phyloP scores from a whole-genome alignment of 352 stramenopile species.

The Pythium dissimile region DNA sequence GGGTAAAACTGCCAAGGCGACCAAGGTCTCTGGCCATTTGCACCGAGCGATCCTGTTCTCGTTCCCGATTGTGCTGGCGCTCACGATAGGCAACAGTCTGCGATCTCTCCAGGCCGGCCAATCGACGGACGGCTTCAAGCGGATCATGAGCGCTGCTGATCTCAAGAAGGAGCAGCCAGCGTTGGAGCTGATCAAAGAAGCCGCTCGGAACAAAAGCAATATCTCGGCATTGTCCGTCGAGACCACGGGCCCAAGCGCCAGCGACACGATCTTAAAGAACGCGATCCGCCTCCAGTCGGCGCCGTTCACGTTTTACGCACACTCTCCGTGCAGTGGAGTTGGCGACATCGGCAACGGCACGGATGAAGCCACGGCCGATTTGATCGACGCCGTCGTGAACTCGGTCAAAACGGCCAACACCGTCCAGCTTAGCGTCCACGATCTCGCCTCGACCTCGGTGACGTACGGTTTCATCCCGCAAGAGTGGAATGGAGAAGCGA shows the following conservation, averaged over 20 bases:
- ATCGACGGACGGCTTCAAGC: slow-evolving; percentile 43
- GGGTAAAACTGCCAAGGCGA: neutral
- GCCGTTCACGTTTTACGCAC: slow-evolving; percentile 34
- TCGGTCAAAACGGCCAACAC: neutral
- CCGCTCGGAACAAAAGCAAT: neutral
- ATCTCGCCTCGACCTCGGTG: slow-evolving; percentile 34
- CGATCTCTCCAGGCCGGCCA: slow-evolving; percentile 45
- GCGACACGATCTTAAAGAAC: slow-evolving; percentile 46
- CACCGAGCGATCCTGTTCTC: slow-evolving; percentile 26
- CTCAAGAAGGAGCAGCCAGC: slow-evolving; percentile 33
- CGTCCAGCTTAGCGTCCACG: slow-evolving; percentile 37
- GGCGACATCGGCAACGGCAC: slow-evolving; percentile 8
- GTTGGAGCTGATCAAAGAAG: slow-evolving; percentile 27
- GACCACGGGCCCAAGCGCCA: neutral
- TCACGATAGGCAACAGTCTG: slow-evolving; percentile 48
- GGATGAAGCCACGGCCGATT: neutral
- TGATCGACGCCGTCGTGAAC: too few relatives aligned
- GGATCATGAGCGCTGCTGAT: slow-evolving; percentile 37
- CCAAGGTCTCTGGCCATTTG: neutral
- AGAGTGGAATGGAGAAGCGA: slow-evolving; percentile 47
- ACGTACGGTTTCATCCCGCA: slow-evolving; percentile 42
- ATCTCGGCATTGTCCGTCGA: neutral
- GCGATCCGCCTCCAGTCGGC: slow-evolving; percentile 26
- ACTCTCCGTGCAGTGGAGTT: slow-evolving; percentile 28
- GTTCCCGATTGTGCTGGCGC: slow-evolving; percentile 36